Percentiles rank a stretch among this genome's conserved stretches.
Evolutionary conservation across 1,284 basidiomycete genomes (phyloP).

Genomic region (Pseudozyma hubeiensis): DNA sequence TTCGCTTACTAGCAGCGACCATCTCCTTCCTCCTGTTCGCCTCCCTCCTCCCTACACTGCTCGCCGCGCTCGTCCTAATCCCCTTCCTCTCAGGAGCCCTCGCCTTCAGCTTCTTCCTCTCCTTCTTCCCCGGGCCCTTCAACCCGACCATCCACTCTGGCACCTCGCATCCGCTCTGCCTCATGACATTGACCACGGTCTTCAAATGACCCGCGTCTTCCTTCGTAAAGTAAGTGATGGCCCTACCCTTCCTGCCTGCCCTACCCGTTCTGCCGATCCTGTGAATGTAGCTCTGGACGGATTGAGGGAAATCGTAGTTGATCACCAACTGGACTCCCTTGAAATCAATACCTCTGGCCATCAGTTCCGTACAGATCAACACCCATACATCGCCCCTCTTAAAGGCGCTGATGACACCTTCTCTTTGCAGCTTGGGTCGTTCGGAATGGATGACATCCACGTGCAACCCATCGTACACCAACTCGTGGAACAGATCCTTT

Average conservation of each 20-base stretch:
- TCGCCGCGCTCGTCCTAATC: conserved; percentile 57
- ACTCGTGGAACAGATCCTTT: conserved; percentile 86
- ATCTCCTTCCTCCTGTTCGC: conserved; percentile 58
- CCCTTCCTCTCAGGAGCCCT: conserved; percentile 75
- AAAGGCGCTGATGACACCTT: conserved; percentile 79
- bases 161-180: conserved; percentile 78
- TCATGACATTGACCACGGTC: conserved; percentile 94
- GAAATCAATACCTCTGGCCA: conserved; percentile 96
- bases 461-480: conserved; percentile 84
- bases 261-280: conserved; percentile 95
- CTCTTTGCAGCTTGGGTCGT: conserved; percentile 85
- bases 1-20: conserved; percentile 60
- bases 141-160: conserved; percentile 65
- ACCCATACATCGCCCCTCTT: conserved; percentile 73
- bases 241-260: conserved; percentile 88
- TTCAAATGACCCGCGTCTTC: conserved; percentile 92
- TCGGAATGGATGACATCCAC: conserved; percentile 93
- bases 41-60: conserved; percentile 51
- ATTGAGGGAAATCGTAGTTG: conserved; percentile 76
- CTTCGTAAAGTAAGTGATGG: conserved; percentile 94
- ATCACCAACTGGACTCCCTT: conserved; percentile 90
- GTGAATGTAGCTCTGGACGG: conserved; percentile 91
- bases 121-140: conserved; percentile 88
- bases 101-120: conserved; percentile 84
- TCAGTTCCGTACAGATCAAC: conserved; percentile 66